A percentile compares a stretch with the other conserved stretches of the same genome.
These are phyloP conservation scores for Phoma sp. DNA, from an alignment of 2,329 filamentous ascomycete species.

Conservation along the genomic window DNA sequence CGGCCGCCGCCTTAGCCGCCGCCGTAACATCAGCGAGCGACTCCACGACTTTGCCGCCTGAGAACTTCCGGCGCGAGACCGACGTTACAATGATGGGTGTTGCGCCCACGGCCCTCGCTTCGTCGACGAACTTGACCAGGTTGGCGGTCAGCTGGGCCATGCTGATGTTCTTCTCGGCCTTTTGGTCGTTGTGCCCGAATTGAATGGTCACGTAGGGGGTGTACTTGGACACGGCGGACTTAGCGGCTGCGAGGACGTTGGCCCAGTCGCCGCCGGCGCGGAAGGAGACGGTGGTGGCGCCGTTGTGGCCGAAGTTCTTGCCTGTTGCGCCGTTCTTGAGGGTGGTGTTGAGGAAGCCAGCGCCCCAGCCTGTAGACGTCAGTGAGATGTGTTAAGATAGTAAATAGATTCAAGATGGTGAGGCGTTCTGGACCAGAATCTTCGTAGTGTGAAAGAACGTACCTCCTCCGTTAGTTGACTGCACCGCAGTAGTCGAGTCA, in stretches of 20 bases:
- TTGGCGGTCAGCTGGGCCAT: slow-evolving; percentile 59
- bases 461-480: slow-evolving; percentile 31
- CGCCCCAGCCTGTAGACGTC: slow-evolving; percentile 63
- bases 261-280: slow-evolving; percentile 61
- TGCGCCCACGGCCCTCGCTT: slow-evolving; percentile 40
- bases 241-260: slow-evolving; percentile 54
- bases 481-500: slow-evolving; percentile 47
- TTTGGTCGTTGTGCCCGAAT: slow-evolving; percentile 70
- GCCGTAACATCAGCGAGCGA: slow-evolving; percentile 56
- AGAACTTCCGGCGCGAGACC: slow-evolving; percentile 59
- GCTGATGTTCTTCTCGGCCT: slow-evolving; percentile 52
- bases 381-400: too few relatives aligned
- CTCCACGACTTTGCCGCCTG: slow-evolving; percentile 50
- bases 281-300: slow-evolving; percentile 63
- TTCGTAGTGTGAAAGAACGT: background rate
- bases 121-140: slow-evolving; percentile 52
- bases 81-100: slow-evolving; percentile 60
- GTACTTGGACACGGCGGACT: slow-evolving; percentile 44
- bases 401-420: too few relatives aligned
- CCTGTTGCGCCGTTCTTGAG: slow-evolving; percentile 59
- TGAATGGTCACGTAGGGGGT: slow-evolving; percentile 62
- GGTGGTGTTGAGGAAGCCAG: slow-evolving; percentile 61
- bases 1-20: slow-evolving; percentile 57
- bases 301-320: slow-evolving; percentile 63
- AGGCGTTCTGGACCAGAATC: too few relatives aligned